These are phyloP conservation scores for Tolypocladium capitatum DNA, from an alignment of 2,329 filamentous ascomycete genomes.

Conservation along the genomic window DNA sequence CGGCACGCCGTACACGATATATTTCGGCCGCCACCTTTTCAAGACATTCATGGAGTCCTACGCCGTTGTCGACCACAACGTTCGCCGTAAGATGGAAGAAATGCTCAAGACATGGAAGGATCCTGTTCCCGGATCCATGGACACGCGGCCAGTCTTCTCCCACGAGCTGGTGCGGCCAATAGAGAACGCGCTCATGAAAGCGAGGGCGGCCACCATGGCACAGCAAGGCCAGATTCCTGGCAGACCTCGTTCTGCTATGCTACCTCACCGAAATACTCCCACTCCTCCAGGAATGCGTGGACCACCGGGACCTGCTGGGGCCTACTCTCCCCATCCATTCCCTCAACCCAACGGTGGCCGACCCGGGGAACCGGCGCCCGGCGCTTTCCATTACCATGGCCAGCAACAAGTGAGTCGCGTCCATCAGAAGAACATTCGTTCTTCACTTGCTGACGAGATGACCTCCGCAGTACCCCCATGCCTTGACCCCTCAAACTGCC, in stretches of 20 bases:
- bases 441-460: not conserved
- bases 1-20: conserved; percentile 91
- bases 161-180: conserved; percentile 79
- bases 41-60: conserved; percentile 96
- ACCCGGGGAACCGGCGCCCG: conserved; percentile 6
- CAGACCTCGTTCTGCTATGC: conserved; percentile 32
- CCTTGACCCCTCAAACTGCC: conserved; percentile 25
- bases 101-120: conserved; percentile 98
- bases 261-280: conserved; percentile 57
- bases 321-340: conserved; percentile 14
- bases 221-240: conserved; percentile 31
- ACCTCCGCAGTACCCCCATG: conserved; percentile 20
- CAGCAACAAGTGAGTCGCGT: conserved; percentile 16
- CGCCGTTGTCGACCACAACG: conserved; percentile 68
- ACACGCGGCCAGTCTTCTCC: conserved; percentile 84
- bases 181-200: conserved; percentile 86
- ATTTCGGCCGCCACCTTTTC: conserved; percentile 84
- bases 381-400: conserved; percentile 7
- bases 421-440: not conserved
- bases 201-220: conserved; percentile 47
- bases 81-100: conserved; percentile 85
- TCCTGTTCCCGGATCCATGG: conserved; percentile 83
- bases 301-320: conserved; percentile 8
- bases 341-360: conserved; percentile 18
- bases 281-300: conserved; percentile 49